Evolutionary conservation across 768 basidiomycete species (phyloP).

Genomic region (Lactarius akahatsu): DNA sequence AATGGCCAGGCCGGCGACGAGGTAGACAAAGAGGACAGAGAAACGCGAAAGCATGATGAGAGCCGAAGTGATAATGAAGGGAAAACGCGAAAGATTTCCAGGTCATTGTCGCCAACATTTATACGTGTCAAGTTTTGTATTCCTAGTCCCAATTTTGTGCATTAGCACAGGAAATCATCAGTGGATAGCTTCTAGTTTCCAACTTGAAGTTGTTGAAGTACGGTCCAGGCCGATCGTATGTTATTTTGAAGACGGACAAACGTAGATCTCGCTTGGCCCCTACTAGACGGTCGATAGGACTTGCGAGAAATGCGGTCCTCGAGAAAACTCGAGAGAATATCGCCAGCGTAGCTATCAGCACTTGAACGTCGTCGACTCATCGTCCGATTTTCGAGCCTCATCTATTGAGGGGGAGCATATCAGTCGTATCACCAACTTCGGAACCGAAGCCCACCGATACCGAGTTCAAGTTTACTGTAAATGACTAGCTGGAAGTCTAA

Average conservation of each 20-base stretch:
- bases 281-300: background rate
- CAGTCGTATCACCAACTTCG: background rate
- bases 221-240: background rate
- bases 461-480: no score
- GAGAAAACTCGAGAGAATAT: background rate
- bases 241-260: no score
- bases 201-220: background rate
- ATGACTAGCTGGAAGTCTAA: background rate
- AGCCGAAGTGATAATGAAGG: slow-evolving; percentile 12
- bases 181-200: background rate
- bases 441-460: background rate
- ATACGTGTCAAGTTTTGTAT: no score
- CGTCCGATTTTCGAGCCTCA: background rate
- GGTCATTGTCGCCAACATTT: no score
- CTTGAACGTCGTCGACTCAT: background rate
- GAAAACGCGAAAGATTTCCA: slow-evolving; percentile 2
- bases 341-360: background rate
- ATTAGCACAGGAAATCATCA: background rate
- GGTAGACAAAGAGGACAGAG: slow-evolving; percentile 18
- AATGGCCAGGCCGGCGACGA: slow-evolving; percentile 17
- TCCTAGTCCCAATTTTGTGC: slow-evolving; percentile 6
- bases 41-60: slow-evolving; percentile 24
- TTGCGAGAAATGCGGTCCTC: background rate
- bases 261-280: no score
- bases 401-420: background rate